A percentile compares a stretch with the other conserved stretches of the same genome.
Evolutionary conservation across 2,329 filamentous ascomycete species (phyloP).

Genomic region (Lachnellula arida): DNA sequence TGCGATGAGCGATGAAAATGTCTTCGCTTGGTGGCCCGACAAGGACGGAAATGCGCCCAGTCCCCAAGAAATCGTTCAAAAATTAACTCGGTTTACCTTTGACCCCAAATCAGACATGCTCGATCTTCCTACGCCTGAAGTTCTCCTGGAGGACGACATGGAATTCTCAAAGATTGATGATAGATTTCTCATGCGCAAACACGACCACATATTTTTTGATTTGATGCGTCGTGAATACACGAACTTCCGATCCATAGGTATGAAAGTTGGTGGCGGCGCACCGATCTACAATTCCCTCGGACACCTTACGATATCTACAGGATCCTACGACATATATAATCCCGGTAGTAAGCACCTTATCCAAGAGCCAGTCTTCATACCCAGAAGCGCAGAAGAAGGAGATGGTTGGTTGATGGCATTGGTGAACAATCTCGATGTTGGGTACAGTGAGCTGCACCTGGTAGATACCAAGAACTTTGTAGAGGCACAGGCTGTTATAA

Average conservation of each 20-base stretch:
- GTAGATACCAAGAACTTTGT: conserved; percentile 7
- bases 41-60: conserved; percentile 32
- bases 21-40: conserved; percentile 41
- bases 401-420: conserved; percentile 29
- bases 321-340: conserved; percentile 13
- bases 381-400: conserved; percentile 22
- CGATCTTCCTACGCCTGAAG: conserved; percentile 25
- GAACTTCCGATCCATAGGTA: background rate
- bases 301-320: conserved; percentile 2
- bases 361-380: conserved; percentile 28
- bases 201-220: conserved; percentile 44
- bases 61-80: conserved; percentile 23
- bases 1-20: conserved; percentile 35
- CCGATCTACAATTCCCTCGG: conserved; percentile 6
- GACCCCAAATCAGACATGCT: conserved; percentile 18
- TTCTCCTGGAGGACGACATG: conserved; percentile 33
- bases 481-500: background rate
- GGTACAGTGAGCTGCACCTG: conserved; percentile 8
- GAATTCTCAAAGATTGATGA: conserved; percentile 31
- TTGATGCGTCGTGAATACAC: conserved; percentile 20
- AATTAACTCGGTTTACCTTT: conserved; percentile 23
- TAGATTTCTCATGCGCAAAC: conserved; percentile 37
- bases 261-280: conserved; percentile 4
- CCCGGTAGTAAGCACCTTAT: conserved; percentile 19
- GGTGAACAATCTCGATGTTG: conserved; percentile 23